Base-by-base conservation (phyloP, 2,329 filamentous ascomycete genomes). In the Polytolypa hystricis region DNA sequence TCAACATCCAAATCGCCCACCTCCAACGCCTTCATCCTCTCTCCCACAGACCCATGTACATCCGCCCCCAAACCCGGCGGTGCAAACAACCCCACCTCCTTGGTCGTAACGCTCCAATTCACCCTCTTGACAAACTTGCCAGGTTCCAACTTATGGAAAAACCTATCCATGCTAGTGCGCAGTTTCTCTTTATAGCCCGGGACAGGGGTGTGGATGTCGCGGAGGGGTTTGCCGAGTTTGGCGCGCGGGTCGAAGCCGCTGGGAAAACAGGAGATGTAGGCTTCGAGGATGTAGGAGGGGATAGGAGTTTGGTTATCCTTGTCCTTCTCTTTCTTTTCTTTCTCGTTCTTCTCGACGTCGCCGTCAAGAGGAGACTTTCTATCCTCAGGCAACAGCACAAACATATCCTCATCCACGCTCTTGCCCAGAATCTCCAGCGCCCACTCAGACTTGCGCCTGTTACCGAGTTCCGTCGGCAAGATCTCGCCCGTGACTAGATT, bases 151-250 rank as follows among this genome's bases (percentile, higher is more conserved):
- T 54, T 52, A 1, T 67, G 63, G 49, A 79, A 79, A 55, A 73
- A 79, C 1, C 71, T 58, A 48, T 80, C 74, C 75, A 79, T 79
- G 34, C 63, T 69, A 33, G 59, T 66, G 46, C 71, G 70, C 0
- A 80, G 47, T 47, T 75, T 78, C 30, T 62, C 53, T 20, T 50
- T 56, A 48, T 79, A 79, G 5, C 67, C 64, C 0, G 75, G 75
- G 0, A 79, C 73, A 0, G 74, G 74, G 0, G 32, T 52, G 48
- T 80, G 76, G 44, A 80, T 79, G 18, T 65, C 61, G 0, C 66
- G 57, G 0, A 79, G 58, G 1, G 62, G 59, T 9, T 66, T 55
- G 1, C 65, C 66, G 6, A 79, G 61, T 42, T 79, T 78, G 31
- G 64, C 47, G n/a, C 55, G 55, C 1, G 73, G 67, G 45, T 69